Base-by-base conservation (phyloP, 441 rosid genomes). In the Metrosideros polymorpha region DNA sequence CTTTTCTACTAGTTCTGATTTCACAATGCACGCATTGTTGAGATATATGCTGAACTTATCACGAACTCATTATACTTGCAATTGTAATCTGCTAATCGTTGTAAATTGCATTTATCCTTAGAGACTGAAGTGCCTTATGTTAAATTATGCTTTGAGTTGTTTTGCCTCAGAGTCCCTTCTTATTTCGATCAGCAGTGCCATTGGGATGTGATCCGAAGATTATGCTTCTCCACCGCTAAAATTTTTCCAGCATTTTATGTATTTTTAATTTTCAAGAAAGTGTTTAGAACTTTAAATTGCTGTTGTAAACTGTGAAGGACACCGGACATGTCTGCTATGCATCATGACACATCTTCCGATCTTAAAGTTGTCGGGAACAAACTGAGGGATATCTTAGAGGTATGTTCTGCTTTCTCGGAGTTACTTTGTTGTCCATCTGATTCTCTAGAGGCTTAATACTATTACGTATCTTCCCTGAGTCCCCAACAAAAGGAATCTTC, bases 281-380 rank as follows among this genome's bases (percentile, higher is more conserved):
- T 45, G 49, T n/a, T 30, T 22, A 47, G 19, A 51, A 39, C 76
- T 71, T 71, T 71, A 66, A 39, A 35, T 71, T 19, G 47, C 79
- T 19, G 47, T 71, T 35, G 43, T 71, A 25, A 71, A 35, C 14
- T 52, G 30, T 43, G 27, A 51, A 95, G 97, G 85, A 89, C 95
- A 18, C 93, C 93, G 3, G 94, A 94, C 82, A 91, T 95, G 94
- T 93, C 98, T 82, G 93, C 94, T 2, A 95, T 95, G 97, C 97
- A 94, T 90, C 98, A 95, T 89, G 97, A 94, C 89, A 89, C 94
- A 82, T 92, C 95, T 10, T 94, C 93, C 59, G 93, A 91, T 51
- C 93, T 88, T 8, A 92, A 91, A 63, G 90, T 91, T 30, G 93
- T 95, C 15, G 87, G 86, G 25, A 90, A 89, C 84, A 95, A 93